Percentiles rank a stretch among this genome's conserved stretches.
Conservation (phyloP, 257 asterid genomes). For the Mentha longifolia region DNA sequence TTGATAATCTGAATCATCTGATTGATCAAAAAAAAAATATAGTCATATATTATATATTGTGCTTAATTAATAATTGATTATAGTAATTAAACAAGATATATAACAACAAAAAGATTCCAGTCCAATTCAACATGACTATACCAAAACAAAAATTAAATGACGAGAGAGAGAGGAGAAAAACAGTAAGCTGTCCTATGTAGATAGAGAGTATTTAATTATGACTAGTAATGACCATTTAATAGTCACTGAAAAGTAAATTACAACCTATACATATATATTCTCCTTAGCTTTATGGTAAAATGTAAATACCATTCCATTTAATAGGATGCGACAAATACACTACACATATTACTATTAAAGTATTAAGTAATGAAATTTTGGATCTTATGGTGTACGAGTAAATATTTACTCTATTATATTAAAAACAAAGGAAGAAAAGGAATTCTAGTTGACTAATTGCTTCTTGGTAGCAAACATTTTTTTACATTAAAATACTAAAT, state of each 20-base stretch:
- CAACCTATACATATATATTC: not conserved
- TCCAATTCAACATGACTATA: too few relatives aligned
- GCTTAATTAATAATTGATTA: too few relatives aligned
- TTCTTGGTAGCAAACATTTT: not conserved
- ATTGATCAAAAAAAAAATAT: too few relatives aligned
- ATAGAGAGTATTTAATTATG: not conserved
- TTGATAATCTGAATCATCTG: not conserved
- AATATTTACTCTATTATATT: too few relatives aligned
- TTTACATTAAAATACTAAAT: not conserved
- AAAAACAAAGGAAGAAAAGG: too few relatives aligned
- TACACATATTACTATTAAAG: not conserved
- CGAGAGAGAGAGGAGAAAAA: not conserved
- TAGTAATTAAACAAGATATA: too few relatives aligned
- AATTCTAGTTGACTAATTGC: not conserved
- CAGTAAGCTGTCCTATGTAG: slow-evolving; percentile 1
- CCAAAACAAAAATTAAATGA: too few relatives aligned
- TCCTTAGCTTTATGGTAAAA: not conserved
- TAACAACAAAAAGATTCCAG: too few relatives aligned
- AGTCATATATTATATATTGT: too few relatives aligned
- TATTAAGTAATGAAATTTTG: not conserved
- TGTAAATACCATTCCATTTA: not conserved
- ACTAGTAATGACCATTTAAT: slow-evolving; percentile 5
- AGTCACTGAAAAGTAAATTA: not conserved
- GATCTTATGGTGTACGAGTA: slow-evolving; percentile 12
- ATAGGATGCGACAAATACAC: not conserved